Conservation (phyloP, 352 stramenopile genomes). For the Phytophthora tentaculata region DNA sequence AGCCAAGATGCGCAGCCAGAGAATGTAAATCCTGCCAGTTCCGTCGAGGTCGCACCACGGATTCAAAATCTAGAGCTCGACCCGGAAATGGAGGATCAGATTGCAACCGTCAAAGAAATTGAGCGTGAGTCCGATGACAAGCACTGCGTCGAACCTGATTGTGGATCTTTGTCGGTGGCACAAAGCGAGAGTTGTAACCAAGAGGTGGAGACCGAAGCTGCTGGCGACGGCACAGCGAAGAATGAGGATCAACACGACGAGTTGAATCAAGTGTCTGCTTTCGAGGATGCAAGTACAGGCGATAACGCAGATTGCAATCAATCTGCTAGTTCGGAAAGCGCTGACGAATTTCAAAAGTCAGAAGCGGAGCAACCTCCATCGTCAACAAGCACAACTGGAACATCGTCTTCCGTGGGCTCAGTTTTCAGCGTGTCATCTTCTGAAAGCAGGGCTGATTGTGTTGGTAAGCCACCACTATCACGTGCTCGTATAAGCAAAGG, state of each 20-base stretch:
- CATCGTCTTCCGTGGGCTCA: constrained; percentile 20
- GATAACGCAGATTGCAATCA: constrained; percentile 2
- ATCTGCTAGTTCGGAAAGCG: background rate
- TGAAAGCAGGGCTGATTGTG: constrained; percentile 5
- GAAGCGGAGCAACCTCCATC: constrained; percentile 17
- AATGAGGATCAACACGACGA: constrained; percentile 1
- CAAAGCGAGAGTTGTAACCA: constrained; percentile 17
- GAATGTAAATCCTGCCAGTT: constrained; percentile 12
- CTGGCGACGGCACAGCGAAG: constrained; percentile 10
- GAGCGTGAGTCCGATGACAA: constrained; percentile 1
- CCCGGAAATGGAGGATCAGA: constrained; percentile 17
- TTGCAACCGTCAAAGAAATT: background rate
- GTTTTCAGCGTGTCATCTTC: background rate
- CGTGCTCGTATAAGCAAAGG: background rate
- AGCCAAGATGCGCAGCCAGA: constrained; percentile 6
- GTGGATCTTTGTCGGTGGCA: constrained; percentile 14
- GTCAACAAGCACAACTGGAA: constrained; percentile 28
- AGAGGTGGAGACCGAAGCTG: constrained; percentile 13
- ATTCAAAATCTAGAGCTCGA: constrained; percentile 33
- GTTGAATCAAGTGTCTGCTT: constrained; percentile 21
- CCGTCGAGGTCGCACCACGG: constrained; percentile 12
- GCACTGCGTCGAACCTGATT: constrained; percentile 16
- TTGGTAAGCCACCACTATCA: constrained; percentile 16
- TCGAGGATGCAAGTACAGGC: constrained; percentile 1
- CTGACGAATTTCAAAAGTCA: constrained; percentile 11